These are phyloP conservation scores for Panellus pusillus DNA, from an alignment of 768 basidiomycete species.

Conservation along the genomic window DNA sequence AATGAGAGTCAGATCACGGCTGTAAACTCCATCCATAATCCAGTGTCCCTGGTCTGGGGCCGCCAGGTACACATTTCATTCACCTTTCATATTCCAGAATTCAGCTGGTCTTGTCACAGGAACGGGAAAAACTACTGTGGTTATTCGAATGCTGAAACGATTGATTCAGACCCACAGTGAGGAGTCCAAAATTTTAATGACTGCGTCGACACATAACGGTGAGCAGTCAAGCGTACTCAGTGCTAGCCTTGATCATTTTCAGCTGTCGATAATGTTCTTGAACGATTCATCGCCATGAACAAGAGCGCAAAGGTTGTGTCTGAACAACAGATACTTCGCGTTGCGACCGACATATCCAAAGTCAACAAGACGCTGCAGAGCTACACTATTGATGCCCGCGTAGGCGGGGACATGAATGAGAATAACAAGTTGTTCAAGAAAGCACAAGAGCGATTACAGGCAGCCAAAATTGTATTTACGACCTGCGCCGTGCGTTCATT, in stretches of 20 bases:
- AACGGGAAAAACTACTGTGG: conserved; percentile 72
- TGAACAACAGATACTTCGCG: conserved; percentile 62
- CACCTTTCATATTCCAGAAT: not conserved
- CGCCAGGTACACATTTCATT: conserved; percentile 45
- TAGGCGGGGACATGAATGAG: conserved; percentile 64
- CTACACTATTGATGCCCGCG: conserved; percentile 63
- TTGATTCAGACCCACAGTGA: conserved; percentile 33
- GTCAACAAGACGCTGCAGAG: conserved; percentile 57
- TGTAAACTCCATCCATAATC: conserved; percentile 42
- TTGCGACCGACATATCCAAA: conserved; percentile 64
- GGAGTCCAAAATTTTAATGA: conserved; percentile 58
- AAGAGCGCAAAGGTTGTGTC: conserved; percentile 40
- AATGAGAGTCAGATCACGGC: conserved; percentile 59
- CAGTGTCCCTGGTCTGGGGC: conserved; percentile 65
- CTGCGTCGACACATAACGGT: conserved; percentile 73
- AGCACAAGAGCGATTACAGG: conserved; percentile 57
- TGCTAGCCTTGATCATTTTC: not conserved
- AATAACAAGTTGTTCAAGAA: conserved; percentile 57
- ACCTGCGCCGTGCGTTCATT: conserved; percentile 52
- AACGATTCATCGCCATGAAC: conserved; percentile 58
- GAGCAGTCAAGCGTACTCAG: not conserved
- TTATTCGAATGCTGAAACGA: conserved; percentile 56
- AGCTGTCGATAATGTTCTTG: conserved; percentile 73
- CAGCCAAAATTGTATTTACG: conserved; percentile 59
- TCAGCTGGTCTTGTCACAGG: conserved; percentile 35